These are phyloP conservation scores for Saccharomycopsis microspora DNA, from an alignment of 805 yeast species.

Conservation along the genomic window DNA sequence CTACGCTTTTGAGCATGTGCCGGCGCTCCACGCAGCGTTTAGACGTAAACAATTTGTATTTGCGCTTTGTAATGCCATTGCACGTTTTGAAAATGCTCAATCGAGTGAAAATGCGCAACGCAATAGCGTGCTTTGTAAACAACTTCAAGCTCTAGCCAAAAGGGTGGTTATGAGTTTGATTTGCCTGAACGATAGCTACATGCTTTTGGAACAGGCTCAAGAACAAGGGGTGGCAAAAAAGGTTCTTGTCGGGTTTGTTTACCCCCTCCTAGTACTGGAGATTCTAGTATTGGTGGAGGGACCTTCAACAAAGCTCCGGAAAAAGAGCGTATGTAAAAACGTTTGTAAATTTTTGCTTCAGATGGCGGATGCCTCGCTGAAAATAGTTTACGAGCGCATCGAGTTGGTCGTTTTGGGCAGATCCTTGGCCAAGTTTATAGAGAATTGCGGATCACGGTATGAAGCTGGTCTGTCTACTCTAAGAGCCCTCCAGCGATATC, in stretches of 20 bases:
- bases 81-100: constrained; percentile 15
- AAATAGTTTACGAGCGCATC: constrained; percentile 12
- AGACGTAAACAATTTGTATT: constrained; percentile 23
- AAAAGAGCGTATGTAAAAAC: constrained; percentile 14
- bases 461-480: constrained; percentile 9
- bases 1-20: constrained; percentile 23
- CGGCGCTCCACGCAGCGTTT: constrained; percentile 22
- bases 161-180: constrained; percentile 5
- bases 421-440: constrained; percentile 26
- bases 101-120: background rate
- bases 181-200: constrained; percentile 6
- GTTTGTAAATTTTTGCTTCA: constrained; percentile 18
- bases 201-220: constrained; percentile 11
- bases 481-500: constrained; percentile 18
- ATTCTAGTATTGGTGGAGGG: constrained; percentile 1
- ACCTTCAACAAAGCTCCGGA: constrained; percentile 24
- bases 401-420: constrained; percentile 17
- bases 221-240: constrained; percentile 8
- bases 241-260: constrained; percentile 9
- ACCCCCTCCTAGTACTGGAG: constrained; percentile 9
- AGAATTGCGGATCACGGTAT: constrained; percentile 17
- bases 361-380: constrained; percentile 11
- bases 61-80: constrained; percentile 28
- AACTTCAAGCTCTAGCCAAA: background rate
- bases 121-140: too few relatives aligned